Evolutionary conservation across 371 early-diverging fungal species (phyloP), one percentile per base, ranked within the genome.

Genomic region (Mucor piriformis): DNA sequence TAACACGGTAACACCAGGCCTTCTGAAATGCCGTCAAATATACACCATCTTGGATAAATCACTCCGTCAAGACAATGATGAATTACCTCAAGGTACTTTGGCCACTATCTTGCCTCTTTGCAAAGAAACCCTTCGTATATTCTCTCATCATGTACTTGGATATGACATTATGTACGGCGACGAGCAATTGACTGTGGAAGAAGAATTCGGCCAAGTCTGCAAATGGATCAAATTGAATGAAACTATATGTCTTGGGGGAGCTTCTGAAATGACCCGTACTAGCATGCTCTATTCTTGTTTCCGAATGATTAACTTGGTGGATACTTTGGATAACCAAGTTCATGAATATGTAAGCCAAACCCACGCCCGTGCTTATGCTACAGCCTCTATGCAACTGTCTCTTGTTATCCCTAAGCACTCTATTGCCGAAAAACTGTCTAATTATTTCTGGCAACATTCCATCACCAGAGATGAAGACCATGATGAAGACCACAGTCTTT

Each of bases 201-300:
- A 74, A 29, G 73, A 73, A 54, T 73, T 68, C 74, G 59, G 43
- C n/a, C 69, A 59, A 25, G 74, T 64, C 1, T 72, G 63, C 23
- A 63, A 57, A 15, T 79, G 79, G 79, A 63, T 79, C 49, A 71
- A 75, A 35, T 49, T 79, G 25, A 74, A 72, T 63, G 79, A 79
- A 56, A 56, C 61, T 11, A 56, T 61, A 32, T 70, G 69, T 46
- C 51, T 73, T 10, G 76, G 76, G 25, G 73, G 69, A 43, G 59
- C 18, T 13, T 1, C 29, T 18, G 63, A 62, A 2, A 49, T 53
- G 6, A 48, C 64, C n/a, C 69, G 72, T 3, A 37, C 61, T 24
- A 61, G 66, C 3, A 62, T 70, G 60, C 43, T 79, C 6, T 62
- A 76, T 52, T 56, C 58, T 33, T 70, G 79, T 37, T 49, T 76